Conservation (phyloP, 352 stramenopile species). For the Phytophthora boehmeriae region DNA sequence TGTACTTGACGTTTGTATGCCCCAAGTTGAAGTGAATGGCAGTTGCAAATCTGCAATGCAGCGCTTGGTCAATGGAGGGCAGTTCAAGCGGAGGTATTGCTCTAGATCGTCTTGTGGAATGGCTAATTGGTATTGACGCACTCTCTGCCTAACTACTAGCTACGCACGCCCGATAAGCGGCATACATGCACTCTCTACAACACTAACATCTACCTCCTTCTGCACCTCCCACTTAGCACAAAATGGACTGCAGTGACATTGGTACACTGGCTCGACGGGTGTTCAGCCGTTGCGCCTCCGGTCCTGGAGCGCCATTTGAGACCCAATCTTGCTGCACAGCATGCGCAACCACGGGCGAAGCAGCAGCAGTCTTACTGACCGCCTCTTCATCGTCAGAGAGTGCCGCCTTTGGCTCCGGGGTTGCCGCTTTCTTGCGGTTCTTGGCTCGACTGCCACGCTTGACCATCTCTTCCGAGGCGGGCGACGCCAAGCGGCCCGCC, state of each 20-base stretch:
- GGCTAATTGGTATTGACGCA: no score
- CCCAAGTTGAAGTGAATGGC: slow-evolving; percentile 28
- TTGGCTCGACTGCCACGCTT: slow-evolving; percentile 62
- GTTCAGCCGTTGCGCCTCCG: slow-evolving; percentile 36
- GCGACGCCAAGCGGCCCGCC: slow-evolving; percentile 59
- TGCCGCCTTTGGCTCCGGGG: slow-evolving; percentile 11
- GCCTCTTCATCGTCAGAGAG: slow-evolving; percentile 62
- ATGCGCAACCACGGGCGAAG: slow-evolving; percentile 13
- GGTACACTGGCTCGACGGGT: slow-evolving; percentile 40
- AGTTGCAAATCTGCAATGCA: no score
- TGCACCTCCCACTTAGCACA: slow-evolving; percentile 49
- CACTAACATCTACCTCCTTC: slow-evolving; percentile 24
- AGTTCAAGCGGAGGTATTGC: no score
- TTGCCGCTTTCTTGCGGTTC: slow-evolving; percentile 41
- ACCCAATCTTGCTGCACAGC: slow-evolving; percentile 24
- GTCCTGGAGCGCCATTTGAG: not conserved
- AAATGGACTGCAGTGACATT: slow-evolving; percentile 80
- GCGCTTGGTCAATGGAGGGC: no score
- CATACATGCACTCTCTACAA: slow-evolving; percentile 2
- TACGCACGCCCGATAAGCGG: not conserved
- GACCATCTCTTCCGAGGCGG: slow-evolving; percentile 58
- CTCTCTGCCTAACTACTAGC: not conserved
- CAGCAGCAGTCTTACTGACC: slow-evolving; percentile 18
- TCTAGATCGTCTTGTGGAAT: no score
- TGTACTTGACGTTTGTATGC: slow-evolving; percentile 23